Percentiles rank a stretch among this genome's conserved stretches.
Conservation (phyloP, 331 rosid genomes). For the Prunus yedoensis region DNA sequence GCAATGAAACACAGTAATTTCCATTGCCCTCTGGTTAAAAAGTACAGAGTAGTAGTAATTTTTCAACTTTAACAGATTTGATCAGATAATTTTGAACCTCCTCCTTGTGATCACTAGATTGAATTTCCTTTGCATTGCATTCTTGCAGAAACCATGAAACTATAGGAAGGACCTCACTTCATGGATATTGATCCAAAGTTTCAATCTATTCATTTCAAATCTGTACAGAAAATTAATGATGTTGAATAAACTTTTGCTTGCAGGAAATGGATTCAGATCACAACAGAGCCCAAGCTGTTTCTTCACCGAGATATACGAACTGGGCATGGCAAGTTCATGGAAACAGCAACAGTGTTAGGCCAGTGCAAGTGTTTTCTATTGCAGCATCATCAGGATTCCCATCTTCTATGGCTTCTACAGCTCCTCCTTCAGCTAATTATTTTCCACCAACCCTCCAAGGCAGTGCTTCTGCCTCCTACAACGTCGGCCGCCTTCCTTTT, state of each 20-base stretch:
- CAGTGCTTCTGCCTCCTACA: constrained; percentile 19
- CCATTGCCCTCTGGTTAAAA: neutral
- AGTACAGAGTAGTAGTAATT: neutral
- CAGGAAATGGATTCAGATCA: constrained; percentile 28
- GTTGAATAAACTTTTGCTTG: neutral
- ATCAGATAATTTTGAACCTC: no score
- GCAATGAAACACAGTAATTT: neutral
- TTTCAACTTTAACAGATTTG: no score
- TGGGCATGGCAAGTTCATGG: constrained; percentile 42
- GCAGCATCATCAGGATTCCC: constrained; percentile 76
- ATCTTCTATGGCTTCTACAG: constrained; percentile 25
- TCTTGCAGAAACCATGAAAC: neutral
- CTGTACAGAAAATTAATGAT: neutral
- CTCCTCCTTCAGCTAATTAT: constrained; percentile 12
- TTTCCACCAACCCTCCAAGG: constrained; percentile 11
- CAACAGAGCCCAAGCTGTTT: constrained; percentile 20
- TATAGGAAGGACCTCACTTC: neutral
- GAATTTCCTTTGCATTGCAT: neutral
- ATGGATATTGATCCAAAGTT: no score
- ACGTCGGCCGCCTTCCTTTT: constrained; percentile 14
- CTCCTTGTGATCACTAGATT: neutral
- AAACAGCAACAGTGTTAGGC: constrained; percentile 18
- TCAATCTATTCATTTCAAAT: no score
- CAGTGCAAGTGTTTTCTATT: constrained; percentile 32
- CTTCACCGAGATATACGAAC: constrained; percentile 17